Conservation (phyloP, 202 grass and related monocot species). For the Zoysia matrella region DNA sequence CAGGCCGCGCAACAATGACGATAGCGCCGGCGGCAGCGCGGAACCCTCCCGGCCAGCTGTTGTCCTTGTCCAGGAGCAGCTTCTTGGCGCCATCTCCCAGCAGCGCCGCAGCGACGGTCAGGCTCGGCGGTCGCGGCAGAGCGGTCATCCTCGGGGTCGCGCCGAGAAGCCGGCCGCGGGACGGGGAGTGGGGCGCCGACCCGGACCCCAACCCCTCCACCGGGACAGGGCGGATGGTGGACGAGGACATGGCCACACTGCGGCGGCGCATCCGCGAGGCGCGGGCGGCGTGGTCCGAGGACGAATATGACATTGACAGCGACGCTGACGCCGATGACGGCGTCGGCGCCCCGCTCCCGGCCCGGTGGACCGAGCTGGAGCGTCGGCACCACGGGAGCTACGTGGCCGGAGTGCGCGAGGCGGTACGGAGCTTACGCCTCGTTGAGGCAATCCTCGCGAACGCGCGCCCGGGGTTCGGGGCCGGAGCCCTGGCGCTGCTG, state of each 20-base stretch:
- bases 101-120: not conserved
- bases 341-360: not conserved
- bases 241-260: slow-evolving; percentile 64
- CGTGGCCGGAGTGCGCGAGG: slow-evolving; percentile 33
- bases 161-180: slow-evolving; percentile 10
- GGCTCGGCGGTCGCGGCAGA: slow-evolving; percentile 5
- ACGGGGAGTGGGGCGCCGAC: slow-evolving; percentile 24
- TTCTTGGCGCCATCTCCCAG: not conserved
- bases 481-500: slow-evolving; percentile 38
- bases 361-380: slow-evolving; percentile 54
- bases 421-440: not conserved
- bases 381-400: slow-evolving; percentile 47
- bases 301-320: not conserved
- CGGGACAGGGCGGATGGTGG: slow-evolving; percentile 46
- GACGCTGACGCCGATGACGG: not conserved
- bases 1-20: not conserved
- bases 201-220: not conserved
- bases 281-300: not conserved
- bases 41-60: not conserved
- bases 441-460: slow-evolving; percentile 39
- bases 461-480: slow-evolving; percentile 44
- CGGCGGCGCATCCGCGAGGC: slow-evolving; percentile 57
- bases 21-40: slow-evolving; percentile 11
- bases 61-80: not conserved
- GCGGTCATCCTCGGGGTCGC: not conserved